Evolutionary conservation across 1,284 basidiomycete genomes (phyloP).

Genomic region (Farysia itapuensis): DNA sequence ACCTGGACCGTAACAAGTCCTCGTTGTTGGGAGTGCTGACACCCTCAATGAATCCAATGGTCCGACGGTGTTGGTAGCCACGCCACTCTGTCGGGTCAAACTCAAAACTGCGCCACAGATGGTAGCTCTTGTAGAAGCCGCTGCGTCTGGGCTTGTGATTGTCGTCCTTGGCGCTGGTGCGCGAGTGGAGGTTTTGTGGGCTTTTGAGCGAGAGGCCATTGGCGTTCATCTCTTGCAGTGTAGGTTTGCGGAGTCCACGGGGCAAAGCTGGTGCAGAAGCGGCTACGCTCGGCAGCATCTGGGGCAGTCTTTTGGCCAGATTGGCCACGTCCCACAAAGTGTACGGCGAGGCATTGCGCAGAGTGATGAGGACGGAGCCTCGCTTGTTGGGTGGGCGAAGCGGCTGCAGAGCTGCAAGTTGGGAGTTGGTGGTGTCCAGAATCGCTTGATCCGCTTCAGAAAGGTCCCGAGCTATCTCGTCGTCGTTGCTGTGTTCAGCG

Average conservation of each 20-base stretch:
- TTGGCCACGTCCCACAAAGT: constrained; percentile 72
- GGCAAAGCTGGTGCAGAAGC: constrained; percentile 43
- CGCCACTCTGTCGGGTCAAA: constrained; percentile 75
- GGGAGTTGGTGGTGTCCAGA: constrained; percentile 12
- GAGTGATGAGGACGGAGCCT: constrained; percentile 76
- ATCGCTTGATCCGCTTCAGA: constrained; percentile 44
- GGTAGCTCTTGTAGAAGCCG: constrained; percentile 68
- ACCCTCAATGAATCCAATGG: constrained; percentile 70
- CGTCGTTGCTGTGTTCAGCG: constrained; percentile 2
- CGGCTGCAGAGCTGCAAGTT: constrained; percentile 63
- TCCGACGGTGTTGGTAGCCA: constrained; percentile 88
- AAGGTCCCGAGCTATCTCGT: not conserved
- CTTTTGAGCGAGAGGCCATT: constrained; percentile 17
- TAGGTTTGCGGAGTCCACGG: constrained; percentile 36
- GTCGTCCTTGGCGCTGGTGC: not conserved
- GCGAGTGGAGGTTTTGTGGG: constrained; percentile 23
- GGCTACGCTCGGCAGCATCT: constrained; percentile 66
- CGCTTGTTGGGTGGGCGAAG: constrained; percentile 57
- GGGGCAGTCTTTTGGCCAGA: constrained; percentile 29
- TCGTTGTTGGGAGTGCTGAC: constrained; percentile 41
- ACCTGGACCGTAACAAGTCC: constrained; percentile 33
- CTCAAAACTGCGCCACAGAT: constrained; percentile 75
- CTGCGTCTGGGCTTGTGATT: not conserved
- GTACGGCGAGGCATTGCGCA: constrained; percentile 85
- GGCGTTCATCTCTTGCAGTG: constrained; percentile 18